Percentiles rank a stretch among this genome's conserved stretches.
These are phyloP conservation scores for Colletotrichum horii DNA, from an alignment of 2,329 filamentous ascomycete genomes.

Conservation along the genomic window DNA sequence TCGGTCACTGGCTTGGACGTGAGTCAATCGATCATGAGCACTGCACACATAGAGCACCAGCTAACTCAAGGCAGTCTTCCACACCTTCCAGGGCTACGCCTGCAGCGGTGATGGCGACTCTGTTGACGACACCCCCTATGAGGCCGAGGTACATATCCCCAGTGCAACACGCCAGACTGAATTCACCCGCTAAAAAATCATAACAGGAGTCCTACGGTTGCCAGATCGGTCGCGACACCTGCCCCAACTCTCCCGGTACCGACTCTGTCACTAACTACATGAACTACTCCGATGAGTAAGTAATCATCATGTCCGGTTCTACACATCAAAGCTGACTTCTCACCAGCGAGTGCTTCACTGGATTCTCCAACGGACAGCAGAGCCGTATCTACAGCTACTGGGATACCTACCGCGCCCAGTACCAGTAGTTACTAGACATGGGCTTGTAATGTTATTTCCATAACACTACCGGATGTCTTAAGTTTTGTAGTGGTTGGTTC, in stretches of 20 bases:
- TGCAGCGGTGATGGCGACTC: slow-evolving; percentile 41
- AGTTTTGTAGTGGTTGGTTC: neutral
- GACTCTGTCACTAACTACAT: slow-evolving; percentile 46
- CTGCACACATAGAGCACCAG: neutral
- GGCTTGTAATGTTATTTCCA: neutral
- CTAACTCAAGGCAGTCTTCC: slow-evolving; percentile 33
- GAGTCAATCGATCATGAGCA: too few species aligned
- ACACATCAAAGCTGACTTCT: neutral
- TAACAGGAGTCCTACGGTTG: slow-evolving; percentile 34
- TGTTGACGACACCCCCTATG: slow-evolving; percentile 45
- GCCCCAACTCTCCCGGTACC: slow-evolving; percentile 33
- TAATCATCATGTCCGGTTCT: neutral
- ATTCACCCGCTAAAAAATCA: neutral
- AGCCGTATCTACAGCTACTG: slow-evolving; percentile 35
- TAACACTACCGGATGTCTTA: neutral
- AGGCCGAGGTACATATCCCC: slow-evolving; percentile 26
- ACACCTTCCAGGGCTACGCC: slow-evolving; percentile 50
- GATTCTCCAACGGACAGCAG: slow-evolving; percentile 48
- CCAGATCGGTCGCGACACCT: slow-evolving; percentile 39
- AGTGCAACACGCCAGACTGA: rapidly evolving
- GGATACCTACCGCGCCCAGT: slow-evolving; percentile 28
- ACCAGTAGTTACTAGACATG: neutral
- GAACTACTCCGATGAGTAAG: slow-evolving; percentile 48
- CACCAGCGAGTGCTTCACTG: slow-evolving; percentile 42
- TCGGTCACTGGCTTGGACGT: slow-evolving; percentile 53